Base-by-base conservation (phyloP, 495 filamentous ascomycete genomes). In the Staphylotrichum longicolle region DNA sequence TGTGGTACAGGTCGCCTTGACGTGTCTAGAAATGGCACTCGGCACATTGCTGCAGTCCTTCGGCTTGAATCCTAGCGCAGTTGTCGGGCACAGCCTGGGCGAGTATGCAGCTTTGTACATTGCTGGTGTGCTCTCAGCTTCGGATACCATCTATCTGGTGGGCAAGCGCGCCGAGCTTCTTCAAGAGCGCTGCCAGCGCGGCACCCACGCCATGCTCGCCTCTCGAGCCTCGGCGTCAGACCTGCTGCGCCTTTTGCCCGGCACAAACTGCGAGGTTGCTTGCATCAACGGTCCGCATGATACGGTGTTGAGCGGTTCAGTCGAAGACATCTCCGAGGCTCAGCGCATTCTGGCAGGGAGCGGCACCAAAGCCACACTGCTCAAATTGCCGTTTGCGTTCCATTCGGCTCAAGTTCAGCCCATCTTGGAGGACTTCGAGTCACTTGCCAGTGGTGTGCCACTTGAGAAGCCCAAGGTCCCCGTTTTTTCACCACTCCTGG, bases 91-190 rank as follows among this genome's bases (percentile, higher is more conserved):
- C 76, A 93, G 89, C 69, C 69, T 83, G 1, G 91, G 91, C 57
- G 91, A 96, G 70, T 95, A 93, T 72, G 90, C 91, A 47, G 91
- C 91, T 11, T 76, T 95, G 1, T 80, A 91, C 66, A 84, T 87
- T 37, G 84, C 91, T 15, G 91, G 90, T 53, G 85, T 93, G n/a
- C 73, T 96, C 7, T 88, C 86, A 7, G 86, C 82, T 27, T 82
- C 82, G 59, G 91, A 95, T 68, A 86, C 89, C 20, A 83, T 96
- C 62, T 89, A 86, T 64, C 80, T 95, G 7, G 86, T 90, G 58
- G 91, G 91, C 35, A 80, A 80, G 42, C 83, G 91, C 46, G 91
- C 91, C 33, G 77, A 83, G 63, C 78, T 95, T 10, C 78, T 95
- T 6, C 81, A 85, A 20, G 75, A 85, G 37, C 81, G 85, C 63